Evolutionary conservation across 1,284 basidiomycete species (phyloP).

Genomic region (Amylostereum areolatum): DNA sequence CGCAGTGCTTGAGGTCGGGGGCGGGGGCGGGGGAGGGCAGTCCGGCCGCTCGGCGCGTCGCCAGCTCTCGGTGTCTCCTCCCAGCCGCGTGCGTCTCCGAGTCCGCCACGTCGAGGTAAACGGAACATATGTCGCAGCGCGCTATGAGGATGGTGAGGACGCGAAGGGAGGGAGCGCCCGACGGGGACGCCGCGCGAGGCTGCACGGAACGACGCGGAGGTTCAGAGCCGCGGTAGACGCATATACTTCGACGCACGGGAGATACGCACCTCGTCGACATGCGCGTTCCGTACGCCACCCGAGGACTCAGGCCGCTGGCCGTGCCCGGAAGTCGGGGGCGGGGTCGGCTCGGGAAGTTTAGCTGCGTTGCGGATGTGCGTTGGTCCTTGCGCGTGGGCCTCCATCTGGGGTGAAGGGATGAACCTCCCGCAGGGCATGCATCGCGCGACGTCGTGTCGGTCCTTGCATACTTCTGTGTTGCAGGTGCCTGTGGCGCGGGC

Average conservation of each 20-base stretch:
- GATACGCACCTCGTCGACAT: no score
- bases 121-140: neutral
- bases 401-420: slow-evolving; percentile 1
- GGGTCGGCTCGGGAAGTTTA: no score
- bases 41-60: no score
- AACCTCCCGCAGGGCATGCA: slow-evolving; percentile 6
- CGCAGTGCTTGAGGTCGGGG: no score
- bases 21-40: no score
- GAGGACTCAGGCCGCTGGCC: no score
- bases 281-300: no score
- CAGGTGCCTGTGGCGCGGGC: slow-evolving; percentile 6
- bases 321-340: no score
- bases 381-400: neutral
- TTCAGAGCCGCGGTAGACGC: no score
- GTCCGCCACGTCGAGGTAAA: neutral
- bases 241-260: no score
- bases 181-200: neutral
- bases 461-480: neutral
- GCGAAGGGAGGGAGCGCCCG: no score
- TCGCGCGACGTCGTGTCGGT: slow-evolving; percentile 6
- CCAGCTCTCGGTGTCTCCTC: no score
- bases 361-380: slow-evolving; percentile 4
- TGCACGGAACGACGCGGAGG: neutral
- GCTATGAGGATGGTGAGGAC: neutral
- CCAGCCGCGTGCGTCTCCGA: neutral